Evolutionary conservation across 257 asterid species (phyloP), one percentile per base, ranked within the genome.

Genomic region (Parsonsia alboflavescens): DNA sequence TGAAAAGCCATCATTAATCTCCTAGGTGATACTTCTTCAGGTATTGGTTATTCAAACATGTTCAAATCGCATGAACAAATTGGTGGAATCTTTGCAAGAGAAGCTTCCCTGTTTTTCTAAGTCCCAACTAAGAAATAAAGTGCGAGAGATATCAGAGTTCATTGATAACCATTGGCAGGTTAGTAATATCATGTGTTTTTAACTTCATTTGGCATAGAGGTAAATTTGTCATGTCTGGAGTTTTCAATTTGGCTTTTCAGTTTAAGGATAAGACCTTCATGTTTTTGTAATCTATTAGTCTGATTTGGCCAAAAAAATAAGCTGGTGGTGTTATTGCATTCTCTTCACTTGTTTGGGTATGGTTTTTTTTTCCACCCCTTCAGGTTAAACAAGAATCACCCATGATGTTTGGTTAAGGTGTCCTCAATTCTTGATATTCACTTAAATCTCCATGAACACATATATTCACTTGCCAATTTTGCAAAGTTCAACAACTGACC

Each of bases 141-240:
- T 95, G 85, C 91, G 90, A 52, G 97, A 90, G 84, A 82, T 92
- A 71, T 80, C 98, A 5, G 91, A 88, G 39, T 92, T 87, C 80
- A 75, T 81, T 53, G 89, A 90, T 33, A 89, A 91, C 70, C 87
- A 89, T 24, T 92, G 98, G 97, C 96, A 92, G 98, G 99, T 94
- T 57, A 84, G 67, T 44, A 59, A 4, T 45, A 63, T 74, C 50
- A 15, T 56, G 44, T 10, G 64, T 50, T n/a, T n/a, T 22, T 22
- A 7, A 53, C 4, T 28, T 33, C 63, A 9, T 2, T 56, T 71
- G 0, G 19, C 16, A n/a, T 10, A 66, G 22, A 10, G 45, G 45
- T 76, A 12, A 42, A 57, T 11, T 68, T 54, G 7, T 17, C 46
- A 21, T 56, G 11, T 19, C 16, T 0, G 3, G 56, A 24, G 28